Conservation (phyloP, 1,284 basidiomycete species). For the Mycosarcoma maydis region DNA sequence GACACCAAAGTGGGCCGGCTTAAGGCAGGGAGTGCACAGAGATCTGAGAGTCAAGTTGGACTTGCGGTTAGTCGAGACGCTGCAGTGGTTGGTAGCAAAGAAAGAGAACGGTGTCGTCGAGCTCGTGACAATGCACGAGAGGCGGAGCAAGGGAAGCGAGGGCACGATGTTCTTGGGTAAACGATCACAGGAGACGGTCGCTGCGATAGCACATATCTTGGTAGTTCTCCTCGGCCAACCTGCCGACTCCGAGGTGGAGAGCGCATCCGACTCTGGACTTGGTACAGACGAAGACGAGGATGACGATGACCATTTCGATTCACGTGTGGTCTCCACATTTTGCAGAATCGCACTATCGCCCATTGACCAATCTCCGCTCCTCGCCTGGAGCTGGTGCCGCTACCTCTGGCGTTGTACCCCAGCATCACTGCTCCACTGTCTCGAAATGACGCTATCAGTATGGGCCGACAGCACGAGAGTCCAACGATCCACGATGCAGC, state of each 20-base stretch:
- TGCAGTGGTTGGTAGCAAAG: constrained; percentile 1
- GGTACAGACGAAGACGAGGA: constrained; percentile 2
- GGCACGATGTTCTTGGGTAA: constrained; percentile 15
- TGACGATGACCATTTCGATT: not conserved
- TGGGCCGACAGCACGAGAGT: constrained; percentile 21
- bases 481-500: constrained; percentile 3
- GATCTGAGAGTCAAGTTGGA: constrained; percentile 4
- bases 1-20: too few species aligned
- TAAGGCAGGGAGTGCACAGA: not conserved
- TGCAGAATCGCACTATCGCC: constrained; percentile 1
- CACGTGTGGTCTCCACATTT: not conserved
- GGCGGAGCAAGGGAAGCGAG: constrained; percentile 11
- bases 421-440: not conserved
- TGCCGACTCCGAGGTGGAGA: too few species aligned
- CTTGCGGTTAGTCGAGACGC: constrained; percentile 7
- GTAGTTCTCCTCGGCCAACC: too few species aligned
- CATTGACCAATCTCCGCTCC: constrained; percentile 8
- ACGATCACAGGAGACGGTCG: constrained; percentile 2
- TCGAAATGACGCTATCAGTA: constrained; percentile 1
- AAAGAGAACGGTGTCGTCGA: not conserved
- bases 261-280: not conserved
- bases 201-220: too few species aligned
- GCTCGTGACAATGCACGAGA: constrained; percentile 17
- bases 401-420: constrained; percentile 4
- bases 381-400: constrained; percentile 20